A percentile compares a stretch with the other conserved stretches of the same genome.
Conservation (phyloP, 768 basidiomycete genomes). For the Cytidiella melzeri region DNA sequence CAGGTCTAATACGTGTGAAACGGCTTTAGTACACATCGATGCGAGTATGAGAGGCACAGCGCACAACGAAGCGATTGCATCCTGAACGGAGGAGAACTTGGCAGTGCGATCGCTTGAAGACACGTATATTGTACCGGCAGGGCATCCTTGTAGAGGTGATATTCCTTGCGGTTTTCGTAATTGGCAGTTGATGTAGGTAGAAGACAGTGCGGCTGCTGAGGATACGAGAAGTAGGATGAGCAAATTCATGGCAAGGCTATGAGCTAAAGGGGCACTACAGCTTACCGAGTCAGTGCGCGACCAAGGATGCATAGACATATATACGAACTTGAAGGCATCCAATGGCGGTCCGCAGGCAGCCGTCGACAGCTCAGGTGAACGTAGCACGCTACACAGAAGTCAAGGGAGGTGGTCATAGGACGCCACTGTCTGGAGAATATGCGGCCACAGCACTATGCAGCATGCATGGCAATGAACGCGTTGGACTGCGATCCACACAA, state of each 20-base stretch:
- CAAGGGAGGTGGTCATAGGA: neutral
- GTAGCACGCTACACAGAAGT: neutral
- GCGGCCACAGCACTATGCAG: too few relatives aligned
- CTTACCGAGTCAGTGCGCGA: neutral
- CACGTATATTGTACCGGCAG: slow-evolving; percentile 53
- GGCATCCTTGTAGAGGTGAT: slow-evolving; percentile 48
- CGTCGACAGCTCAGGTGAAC: neutral
- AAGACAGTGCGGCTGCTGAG: slow-evolving; percentile 33
- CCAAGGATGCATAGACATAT: neutral
- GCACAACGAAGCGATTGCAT: slow-evolving; percentile 51
- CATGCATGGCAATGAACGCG: too few relatives aligned
- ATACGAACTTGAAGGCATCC: neutral
- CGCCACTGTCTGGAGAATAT: too few relatives aligned
- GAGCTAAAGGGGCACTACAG: too few relatives aligned
- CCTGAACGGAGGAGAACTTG: slow-evolving; percentile 44
- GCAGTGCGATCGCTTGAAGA: slow-evolving; percentile 41
- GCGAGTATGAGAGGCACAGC: slow-evolving; percentile 13
- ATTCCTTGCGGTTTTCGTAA: slow-evolving; percentile 35
- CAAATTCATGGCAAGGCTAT: neutral
- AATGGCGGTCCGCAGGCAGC: neutral
- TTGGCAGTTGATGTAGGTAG: slow-evolving; percentile 44
- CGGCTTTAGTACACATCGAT: neutral
- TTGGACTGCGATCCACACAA: too few relatives aligned
- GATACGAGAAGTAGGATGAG: neutral
- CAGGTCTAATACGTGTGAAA: slow-evolving; percentile 29